A percentile compares a stretch with the other conserved stretches of the same genome.
These are phyloP conservation scores for Passalora sequoiae DNA, from an alignment of 2,329 filamentous ascomycete species.

Conservation along the genomic window DNA sequence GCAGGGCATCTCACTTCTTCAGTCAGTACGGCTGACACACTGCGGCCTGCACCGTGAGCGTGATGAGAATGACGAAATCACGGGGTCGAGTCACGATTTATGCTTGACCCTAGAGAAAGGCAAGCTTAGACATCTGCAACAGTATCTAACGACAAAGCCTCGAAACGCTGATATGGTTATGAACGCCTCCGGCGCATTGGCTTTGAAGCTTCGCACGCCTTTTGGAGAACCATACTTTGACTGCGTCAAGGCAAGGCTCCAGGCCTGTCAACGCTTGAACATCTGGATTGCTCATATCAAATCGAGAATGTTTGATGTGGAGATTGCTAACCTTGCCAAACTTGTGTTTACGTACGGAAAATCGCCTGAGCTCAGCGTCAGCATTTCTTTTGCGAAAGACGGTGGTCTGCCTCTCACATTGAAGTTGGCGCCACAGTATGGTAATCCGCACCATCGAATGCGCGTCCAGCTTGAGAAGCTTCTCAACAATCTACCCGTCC, in stretches of 20 bases:
- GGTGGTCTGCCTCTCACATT: slow-evolving; percentile 52
- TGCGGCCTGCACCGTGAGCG: neutral
- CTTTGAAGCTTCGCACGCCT: slow-evolving; percentile 54
- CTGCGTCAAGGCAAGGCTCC: slow-evolving; percentile 55
- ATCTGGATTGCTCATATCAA: slow-evolving; percentile 64
- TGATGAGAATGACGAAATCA: slow-evolving; percentile 2
- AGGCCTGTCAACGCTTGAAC: slow-evolving; percentile 65
- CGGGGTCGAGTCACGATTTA: slow-evolving; percentile 37
- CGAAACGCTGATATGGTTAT: slow-evolving; percentile 59
- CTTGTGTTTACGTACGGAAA: slow-evolving; percentile 65
- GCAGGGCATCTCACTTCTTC: neutral
- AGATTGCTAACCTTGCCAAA: slow-evolving; percentile 56
- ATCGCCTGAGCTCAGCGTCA: slow-evolving; percentile 18
- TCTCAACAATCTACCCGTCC: slow-evolving; percentile 40
- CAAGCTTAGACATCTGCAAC: slow-evolving; percentile 36
- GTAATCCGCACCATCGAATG: slow-evolving; percentile 30
- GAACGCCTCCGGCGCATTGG: slow-evolving; percentile 58
- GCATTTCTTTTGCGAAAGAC: slow-evolving; percentile 19
- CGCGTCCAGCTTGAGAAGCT: slow-evolving; percentile 26
- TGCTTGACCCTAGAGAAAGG: slow-evolving; percentile 34
- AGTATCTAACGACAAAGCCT: slow-evolving; percentile 35
- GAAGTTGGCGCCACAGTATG: slow-evolving; percentile 47
- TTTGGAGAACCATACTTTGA: slow-evolving; percentile 57
- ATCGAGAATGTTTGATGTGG: slow-evolving; percentile 52
- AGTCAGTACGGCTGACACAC: slow-evolving; percentile 15